These are phyloP conservation scores for Diaporthe capsici DNA, from an alignment of 2,329 filamentous ascomycete genomes.

Conservation along the genomic window DNA sequence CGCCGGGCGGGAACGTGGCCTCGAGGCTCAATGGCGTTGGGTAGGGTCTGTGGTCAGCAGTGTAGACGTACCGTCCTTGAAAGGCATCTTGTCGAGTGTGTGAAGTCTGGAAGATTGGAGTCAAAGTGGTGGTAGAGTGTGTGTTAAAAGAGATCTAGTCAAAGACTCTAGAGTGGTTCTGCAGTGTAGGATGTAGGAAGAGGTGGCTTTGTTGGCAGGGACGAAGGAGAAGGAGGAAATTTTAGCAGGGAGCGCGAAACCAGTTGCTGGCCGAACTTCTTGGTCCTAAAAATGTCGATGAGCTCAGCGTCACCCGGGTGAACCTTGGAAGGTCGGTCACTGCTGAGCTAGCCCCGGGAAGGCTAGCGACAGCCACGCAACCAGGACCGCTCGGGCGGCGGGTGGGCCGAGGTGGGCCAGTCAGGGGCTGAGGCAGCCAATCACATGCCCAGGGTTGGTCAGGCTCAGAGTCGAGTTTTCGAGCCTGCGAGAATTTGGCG, in stretches of 20 bases:
- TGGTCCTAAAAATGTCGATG: conserved; percentile 37
- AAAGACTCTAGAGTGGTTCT: conserved; percentile 9
- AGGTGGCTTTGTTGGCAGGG: conserved; percentile 14
- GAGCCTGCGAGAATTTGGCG: conserved; percentile 40
- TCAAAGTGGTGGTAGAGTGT: conserved; percentile 32
- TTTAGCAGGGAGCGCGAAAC: conserved; percentile 36
- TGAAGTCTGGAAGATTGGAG: conserved; percentile 44
- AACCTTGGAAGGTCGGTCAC: conserved; percentile 26
- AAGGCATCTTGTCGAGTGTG: conserved; percentile 54
- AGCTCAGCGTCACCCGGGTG: conserved; percentile 35
- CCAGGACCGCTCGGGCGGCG: neutral
- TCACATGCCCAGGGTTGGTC: conserved; percentile 40
- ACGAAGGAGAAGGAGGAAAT: conserved; percentile 27
- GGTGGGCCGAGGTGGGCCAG: conserved; percentile 23
- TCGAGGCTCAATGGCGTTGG: conserved; percentile 45
- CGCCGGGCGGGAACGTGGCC: neutral
- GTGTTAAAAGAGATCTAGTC: conserved; percentile 30
- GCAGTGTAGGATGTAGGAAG: neutral
- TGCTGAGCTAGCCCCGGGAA: conserved; percentile 23
- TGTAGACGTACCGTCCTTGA: conserved; percentile 54
- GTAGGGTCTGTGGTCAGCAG: conserved; percentile 19
- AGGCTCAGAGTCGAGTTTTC: conserved; percentile 29
- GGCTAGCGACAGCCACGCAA: conserved; percentile 23
- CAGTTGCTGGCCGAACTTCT: conserved; percentile 17
- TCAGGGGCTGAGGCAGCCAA: conserved; percentile 38